Percentiles rank a stretch among this genome's conserved stretches.
These are phyloP conservation scores for Hamiltosporidium tvaerminnensis DNA, from an alignment of 371 early-diverging fungal genomes.

Conservation along the genomic window DNA sequence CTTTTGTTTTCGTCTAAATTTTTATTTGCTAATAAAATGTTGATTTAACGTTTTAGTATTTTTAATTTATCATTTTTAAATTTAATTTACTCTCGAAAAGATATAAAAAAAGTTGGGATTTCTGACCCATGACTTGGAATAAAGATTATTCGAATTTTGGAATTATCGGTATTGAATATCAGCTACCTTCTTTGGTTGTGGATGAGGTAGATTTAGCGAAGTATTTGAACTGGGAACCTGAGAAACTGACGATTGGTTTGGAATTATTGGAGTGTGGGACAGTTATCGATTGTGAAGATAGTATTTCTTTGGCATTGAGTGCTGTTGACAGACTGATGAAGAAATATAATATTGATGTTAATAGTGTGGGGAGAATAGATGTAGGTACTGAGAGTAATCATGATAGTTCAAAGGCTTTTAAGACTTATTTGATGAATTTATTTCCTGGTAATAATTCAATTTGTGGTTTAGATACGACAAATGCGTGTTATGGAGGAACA, in stretches of 20 bases:
- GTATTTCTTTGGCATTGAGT: constrained; percentile 41
- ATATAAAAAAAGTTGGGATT: too few relatives aligned
- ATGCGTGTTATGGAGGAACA: constrained; percentile 94
- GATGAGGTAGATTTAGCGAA: constrained; percentile 16
- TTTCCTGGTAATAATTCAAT: constrained; percentile 73
- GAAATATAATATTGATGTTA: constrained; percentile 66
- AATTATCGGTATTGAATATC: constrained; percentile 26
- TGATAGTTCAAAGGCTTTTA: constrained; percentile 87
- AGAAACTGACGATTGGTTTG: constrained; percentile 24
- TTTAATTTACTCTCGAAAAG: too few relatives aligned
- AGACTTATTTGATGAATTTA: constrained; percentile 77
- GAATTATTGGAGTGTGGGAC: constrained; percentile 18
- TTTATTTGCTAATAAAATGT: too few relatives aligned
- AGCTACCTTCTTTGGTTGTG: constrained; percentile 13
- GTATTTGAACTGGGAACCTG: constrained; percentile 5
- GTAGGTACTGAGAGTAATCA: constrained; percentile 92
- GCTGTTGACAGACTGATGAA: constrained; percentile 72
- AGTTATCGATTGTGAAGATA: constrained; percentile 14
- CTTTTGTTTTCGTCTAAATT: too few relatives aligned
- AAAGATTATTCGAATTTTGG: too few relatives aligned
- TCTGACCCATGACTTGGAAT: too few relatives aligned
- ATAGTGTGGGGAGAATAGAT: constrained; percentile 74
- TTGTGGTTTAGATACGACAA: constrained; percentile 82
- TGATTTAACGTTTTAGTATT: too few relatives aligned
- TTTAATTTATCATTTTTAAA: too few relatives aligned